A percentile compares a stretch with the other conserved stretches of the same genome.
Conservation (phyloP, 2,329 filamentous ascomycete genomes). For the Ceratocystis cubensis region DNA sequence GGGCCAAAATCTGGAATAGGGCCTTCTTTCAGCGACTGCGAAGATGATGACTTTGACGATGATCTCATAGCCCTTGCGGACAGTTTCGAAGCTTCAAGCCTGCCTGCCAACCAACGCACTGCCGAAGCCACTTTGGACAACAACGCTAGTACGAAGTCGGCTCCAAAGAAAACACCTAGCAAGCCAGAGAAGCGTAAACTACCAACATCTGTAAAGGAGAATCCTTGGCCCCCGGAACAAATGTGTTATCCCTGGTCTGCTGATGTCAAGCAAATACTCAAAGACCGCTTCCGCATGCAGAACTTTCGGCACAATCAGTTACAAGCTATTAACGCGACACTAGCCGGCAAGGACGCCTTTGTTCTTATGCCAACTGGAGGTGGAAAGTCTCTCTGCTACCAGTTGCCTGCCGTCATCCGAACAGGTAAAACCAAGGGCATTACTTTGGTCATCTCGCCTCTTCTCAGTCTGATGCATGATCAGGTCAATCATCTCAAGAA, state of each 20-base stretch:
- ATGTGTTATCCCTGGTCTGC: constrained; percentile 70
- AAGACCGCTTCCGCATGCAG: constrained; percentile 68
- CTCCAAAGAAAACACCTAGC: constrained; percentile 25
- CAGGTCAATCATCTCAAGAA: constrained; percentile 73
- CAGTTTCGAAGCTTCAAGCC: constrained; percentile 26
- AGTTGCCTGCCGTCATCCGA: constrained; percentile 73
- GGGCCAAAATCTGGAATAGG: neutral
- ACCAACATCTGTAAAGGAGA: constrained; percentile 24
- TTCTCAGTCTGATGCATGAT: constrained; percentile 94
- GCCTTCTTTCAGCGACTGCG: constrained; percentile 20
- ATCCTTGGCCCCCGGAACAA: constrained; percentile 36
- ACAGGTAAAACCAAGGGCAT: constrained; percentile 73
- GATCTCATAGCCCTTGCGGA: constrained; percentile 22
- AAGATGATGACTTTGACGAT: constrained; percentile 19
- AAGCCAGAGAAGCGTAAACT: constrained; percentile 26
- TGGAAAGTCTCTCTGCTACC: constrained; percentile 93
- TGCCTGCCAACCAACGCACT: constrained; percentile 30
- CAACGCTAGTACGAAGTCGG: constrained; percentile 31
- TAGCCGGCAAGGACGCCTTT: constrained; percentile 79
- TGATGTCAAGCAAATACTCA: constrained; percentile 70
- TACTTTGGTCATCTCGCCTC: constrained; percentile 85
- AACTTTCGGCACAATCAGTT: constrained; percentile 87
- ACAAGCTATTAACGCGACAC: constrained; percentile 88
- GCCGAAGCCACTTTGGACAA: constrained; percentile 8
- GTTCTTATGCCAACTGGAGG: constrained; percentile 96